These are phyloP conservation scores for Blastomyces percursus DNA, from an alignment of 2,329 filamentous ascomycete species.

Conservation along the genomic window DNA sequence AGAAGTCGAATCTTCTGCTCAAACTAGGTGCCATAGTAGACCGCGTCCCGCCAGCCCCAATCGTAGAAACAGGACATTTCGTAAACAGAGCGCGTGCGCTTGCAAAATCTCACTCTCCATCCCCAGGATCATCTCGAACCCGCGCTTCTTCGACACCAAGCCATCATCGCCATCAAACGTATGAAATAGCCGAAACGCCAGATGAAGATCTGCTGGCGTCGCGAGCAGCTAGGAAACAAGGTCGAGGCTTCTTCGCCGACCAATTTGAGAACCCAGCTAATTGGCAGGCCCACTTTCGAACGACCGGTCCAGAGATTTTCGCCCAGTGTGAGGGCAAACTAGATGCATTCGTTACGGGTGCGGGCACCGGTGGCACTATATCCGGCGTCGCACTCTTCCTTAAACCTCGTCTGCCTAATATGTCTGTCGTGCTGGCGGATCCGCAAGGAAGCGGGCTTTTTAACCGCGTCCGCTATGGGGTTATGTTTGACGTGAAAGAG, in stretches of 20 bases:
- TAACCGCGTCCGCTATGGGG: slow-evolving; percentile 83
- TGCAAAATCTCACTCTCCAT: slow-evolving; percentile 59
- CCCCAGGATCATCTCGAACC: slow-evolving; percentile 14
- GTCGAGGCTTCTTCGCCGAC: slow-evolving; percentile 83
- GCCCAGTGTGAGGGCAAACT: slow-evolving; percentile 61
- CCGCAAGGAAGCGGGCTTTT: slow-evolving; percentile 88
- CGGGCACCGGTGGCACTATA: slow-evolving; percentile 88
- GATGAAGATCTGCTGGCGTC: slow-evolving; percentile 11
- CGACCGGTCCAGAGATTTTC: slow-evolving; percentile 84
- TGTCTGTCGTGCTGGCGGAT: slow-evolving; percentile 76
- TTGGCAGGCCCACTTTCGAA: slow-evolving; percentile 68
- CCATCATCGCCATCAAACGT: background rate
- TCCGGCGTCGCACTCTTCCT: slow-evolving; percentile 75
- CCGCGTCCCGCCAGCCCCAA: slow-evolving; percentile 79
- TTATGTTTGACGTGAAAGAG: slow-evolving; percentile 89
- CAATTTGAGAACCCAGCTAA: slow-evolving; percentile 92
- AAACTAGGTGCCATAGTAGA: slow-evolving; percentile 91
- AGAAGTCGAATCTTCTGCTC: slow-evolving; percentile 80
- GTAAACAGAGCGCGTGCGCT: slow-evolving; percentile 79
- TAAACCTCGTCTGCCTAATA: slow-evolving; percentile 55
- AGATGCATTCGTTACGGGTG: slow-evolving; percentile 85
- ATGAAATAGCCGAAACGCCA: slow-evolving; percentile 13
- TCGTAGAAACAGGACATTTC: slow-evolving; percentile 86
- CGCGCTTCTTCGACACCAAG: slow-evolving; percentile 9
- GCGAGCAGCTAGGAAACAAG: slow-evolving; percentile 38